Base-by-base conservation (phyloP, 345 rosid species). In the Pistacia vera region DNA sequence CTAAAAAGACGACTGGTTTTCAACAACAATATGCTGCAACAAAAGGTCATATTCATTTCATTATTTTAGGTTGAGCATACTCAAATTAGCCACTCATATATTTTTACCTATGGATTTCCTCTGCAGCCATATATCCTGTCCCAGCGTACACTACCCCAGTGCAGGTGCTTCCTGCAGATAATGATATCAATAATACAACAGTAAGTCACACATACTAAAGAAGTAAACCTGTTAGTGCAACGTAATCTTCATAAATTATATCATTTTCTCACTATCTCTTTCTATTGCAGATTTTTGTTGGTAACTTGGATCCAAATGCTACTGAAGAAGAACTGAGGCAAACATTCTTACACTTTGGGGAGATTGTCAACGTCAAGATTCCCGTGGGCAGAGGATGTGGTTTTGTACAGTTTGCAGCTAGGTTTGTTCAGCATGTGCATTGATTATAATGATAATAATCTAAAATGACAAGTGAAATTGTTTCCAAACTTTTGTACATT, bases 361-460 rank as follows among this genome's bases (percentile, higher is more conserved):
- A 96, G 63, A 86, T 93, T 69, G 73, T 83, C 14, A 88, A 84
- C 83, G 92, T 88, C 76, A 92, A 93, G 80, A 96, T 96, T 89
- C 99, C 98, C 74, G 85, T 72, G 33, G 89, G 92, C 67, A 92
- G 90, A 82, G 99, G 97, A 81, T 96, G 97, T 51, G 98, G 97
- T 41, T 96, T 85, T 85, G 87, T 96, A 67, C 98, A 92, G 68
- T 92, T 92, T 70, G 88, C 83, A 61, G 82, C 89, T 52, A 92
- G 97, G 99, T 92, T 74, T 77, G 74, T 75, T 74, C 57, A 44
- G 8, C 30, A 6, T 68, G 51, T 28, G 38, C 63, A 22, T 44
- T 54, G 62, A 52, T 56, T 20, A 74, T 70, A 38, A 20, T 69
- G 22, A 18, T 33, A 13, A 49, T 61, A 68, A 35, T 74, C 13